Base-by-base conservation (phyloP, 371 early-diverging fungal genomes). In the Mortierella sp. region DNA sequence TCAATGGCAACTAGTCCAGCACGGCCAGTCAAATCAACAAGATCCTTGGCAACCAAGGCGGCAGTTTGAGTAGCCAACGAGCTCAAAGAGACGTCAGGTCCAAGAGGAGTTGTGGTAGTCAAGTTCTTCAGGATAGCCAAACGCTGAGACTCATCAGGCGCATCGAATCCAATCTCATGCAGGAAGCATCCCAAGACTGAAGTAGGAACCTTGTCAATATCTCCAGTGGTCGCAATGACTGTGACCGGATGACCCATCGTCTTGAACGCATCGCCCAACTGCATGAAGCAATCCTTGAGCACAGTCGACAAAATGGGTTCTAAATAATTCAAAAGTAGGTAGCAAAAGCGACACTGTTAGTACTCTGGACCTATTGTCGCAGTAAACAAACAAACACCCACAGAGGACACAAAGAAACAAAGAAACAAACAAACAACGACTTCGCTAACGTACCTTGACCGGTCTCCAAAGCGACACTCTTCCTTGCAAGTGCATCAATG, bases 21-120 rank as follows among this genome's bases (percentile, higher is more conserved):
- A 54, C 96, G 89, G 2, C 92, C 93, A 16, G 96, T 90, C 34
- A 98, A 83, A 79, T 94, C 92, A 0, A 89, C 93, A 16, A 98
- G 88, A 87, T 98, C 98, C 54, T 96, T 93, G 1, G 95, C 93
- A 9, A 96, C 94, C 72, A 98, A 90, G 6, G 97, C 97, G 6
- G 99, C 98, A 0, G 98, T 98, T 73, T 98, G 98, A 21, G 94
- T 93, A 8, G 98, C 96, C 61, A 98, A 83, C 69, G 89, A 90
- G 3, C 89, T 82, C 16, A 95, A 73, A 14, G 94, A 92, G 5
- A 95, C 93, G 83, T 98, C 97, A 8, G 95, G 94, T 1, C 97
- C 93, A 37, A 96, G 82, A 14, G 92, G 91, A 21, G 91, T 88
- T 6, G 88, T 59, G 51, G 83, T 55, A 1, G 93, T 82, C 26